Evolutionary conservation across 2,329 filamentous ascomycete genomes (phyloP).

Genomic region (Sclerotinia nivalis): DNA sequence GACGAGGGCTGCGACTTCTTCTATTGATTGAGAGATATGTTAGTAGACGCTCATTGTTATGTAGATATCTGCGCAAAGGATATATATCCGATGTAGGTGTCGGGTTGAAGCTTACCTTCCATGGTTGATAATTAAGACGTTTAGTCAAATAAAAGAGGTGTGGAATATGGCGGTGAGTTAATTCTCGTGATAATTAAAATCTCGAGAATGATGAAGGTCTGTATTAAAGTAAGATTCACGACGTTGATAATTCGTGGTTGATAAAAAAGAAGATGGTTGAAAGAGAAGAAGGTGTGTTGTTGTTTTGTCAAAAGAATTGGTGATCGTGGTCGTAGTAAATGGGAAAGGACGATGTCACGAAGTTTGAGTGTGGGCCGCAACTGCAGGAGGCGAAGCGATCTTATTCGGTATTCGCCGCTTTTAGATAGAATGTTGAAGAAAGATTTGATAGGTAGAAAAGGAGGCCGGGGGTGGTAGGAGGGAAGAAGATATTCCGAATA

Average conservation of each 20-base stretch:
- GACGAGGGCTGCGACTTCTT: constrained; percentile 99
- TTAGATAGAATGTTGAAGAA: constrained; percentile 17
- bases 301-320: constrained; percentile 25
- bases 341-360: constrained; percentile 24
- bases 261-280: constrained; percentile 21
- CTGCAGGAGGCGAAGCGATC: constrained; percentile 26
- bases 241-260: constrained; percentile 25
- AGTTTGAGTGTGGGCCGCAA: constrained; percentile 24
- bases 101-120: constrained; percentile 43
- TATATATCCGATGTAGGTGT: neutral
- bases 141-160: constrained; percentile 34
- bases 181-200: constrained; percentile 21
- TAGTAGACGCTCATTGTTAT: constrained; percentile 33
- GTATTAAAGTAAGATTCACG: constrained; percentile 22
- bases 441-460: constrained; percentile 9
- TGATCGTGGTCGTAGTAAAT: constrained; percentile 27
- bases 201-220: constrained; percentile 19
- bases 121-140: constrained; percentile 43
- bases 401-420: constrained; percentile 23
- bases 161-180: constrained; percentile 22
- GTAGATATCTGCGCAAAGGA: constrained; percentile 29
- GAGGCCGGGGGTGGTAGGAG: neutral
- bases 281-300: constrained; percentile 21
- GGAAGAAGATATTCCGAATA: neutral
- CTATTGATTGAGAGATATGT: constrained; percentile 53